Base-by-base conservation (phyloP, 2,329 filamentous ascomycete genomes). In the Fusarium brevicatenulatum region DNA sequence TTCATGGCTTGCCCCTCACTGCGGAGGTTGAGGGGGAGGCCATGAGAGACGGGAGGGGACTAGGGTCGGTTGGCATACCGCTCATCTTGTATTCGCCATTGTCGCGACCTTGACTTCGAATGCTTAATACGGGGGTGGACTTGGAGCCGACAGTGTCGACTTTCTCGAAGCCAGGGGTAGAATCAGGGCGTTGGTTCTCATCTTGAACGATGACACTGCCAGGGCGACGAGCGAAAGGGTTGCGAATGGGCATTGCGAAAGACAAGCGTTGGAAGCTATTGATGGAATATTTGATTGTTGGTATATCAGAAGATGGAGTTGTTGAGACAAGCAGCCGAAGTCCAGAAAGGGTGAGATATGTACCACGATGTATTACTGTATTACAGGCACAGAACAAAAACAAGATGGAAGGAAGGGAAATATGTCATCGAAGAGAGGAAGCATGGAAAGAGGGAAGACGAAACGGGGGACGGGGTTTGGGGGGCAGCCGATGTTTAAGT, bases 41-140 rank as follows among this genome's bases (percentile, higher is more conserved):
- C 53, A 65, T 52, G 67, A 61, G 63, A 70, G 42, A 53, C 68
- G 34, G 49, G 60, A 64, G 44, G 70, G 68, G 66, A 67, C 40
- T 47, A 47, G 60, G 52, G 25, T 34, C 25, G 39, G 47, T 19
- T 58, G 52, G 82, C 90, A 78, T 88, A 94, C 92, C 92, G 82
- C 92, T 93, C 88, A 95, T 88, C 83, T 94, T 93, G 84, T 94
- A 94, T 81, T 94, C 92, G 72, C 89, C 90, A 40, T 87, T 91
- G 74, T 93, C 91, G 60, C 86, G 85, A 79, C 90, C 89, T 77
- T 83, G 87, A 77, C 88, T 90, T 74, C 87, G 87, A 62, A 92
- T 87, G 78, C 88, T 91, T 78, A 92, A 83, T 49, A 87, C 85
- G 40, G 90, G 89, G 25, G 90, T 90, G 19, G 88, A 85, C 81